Conservation (phyloP, 495 filamentous ascomycete genomes). For the Neurospora intermedia region DNA sequence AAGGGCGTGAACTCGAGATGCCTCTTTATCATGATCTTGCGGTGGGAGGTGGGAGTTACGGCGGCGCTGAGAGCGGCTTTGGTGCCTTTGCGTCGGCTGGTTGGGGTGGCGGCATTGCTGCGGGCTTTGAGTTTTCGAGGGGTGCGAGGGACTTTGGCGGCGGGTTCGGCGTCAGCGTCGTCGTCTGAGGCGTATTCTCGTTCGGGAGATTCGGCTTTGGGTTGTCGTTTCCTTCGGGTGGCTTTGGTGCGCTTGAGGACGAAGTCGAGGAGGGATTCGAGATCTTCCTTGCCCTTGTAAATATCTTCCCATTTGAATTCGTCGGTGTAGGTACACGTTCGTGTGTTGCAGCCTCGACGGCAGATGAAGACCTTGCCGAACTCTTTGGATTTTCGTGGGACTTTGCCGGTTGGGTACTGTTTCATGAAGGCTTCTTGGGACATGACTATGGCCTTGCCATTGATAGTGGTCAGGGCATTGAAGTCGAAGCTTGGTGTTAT, state of each 20-base stretch:
- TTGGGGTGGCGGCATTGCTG: constrained; percentile 19
- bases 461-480: constrained; percentile 82
- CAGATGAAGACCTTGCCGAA: constrained; percentile 87
- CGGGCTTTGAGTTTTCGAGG: constrained; percentile 26
- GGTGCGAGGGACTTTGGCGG: constrained; percentile 18
- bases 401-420: constrained; percentile 63
- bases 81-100: constrained; percentile 30
- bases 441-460: constrained; percentile 73
- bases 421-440: constrained; percentile 55
- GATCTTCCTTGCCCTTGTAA: constrained; percentile 54
- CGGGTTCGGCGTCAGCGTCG: constrained; percentile 35
- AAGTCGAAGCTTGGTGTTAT: constrained; percentile 74
- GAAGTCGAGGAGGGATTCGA: constrained; percentile 50
- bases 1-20: constrained; percentile 91
- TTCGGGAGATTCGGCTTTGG: constrained; percentile 24
- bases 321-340: constrained; percentile 81
- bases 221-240: constrained; percentile 46
- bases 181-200: constrained; percentile 38
- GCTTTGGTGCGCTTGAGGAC: constrained; percentile 61
- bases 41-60: constrained; percentile 58
- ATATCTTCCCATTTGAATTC: constrained; percentile 89
- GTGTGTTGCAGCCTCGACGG: constrained; percentile 74
- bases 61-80: constrained; percentile 25
- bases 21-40: constrained; percentile 72
- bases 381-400: constrained; percentile 62